Percentiles rank a stretch among this genome's conserved stretches.
phyloP scores from a whole-genome alignment of 164 flowering plant genomes.

The Stephania cephalantha region DNA sequence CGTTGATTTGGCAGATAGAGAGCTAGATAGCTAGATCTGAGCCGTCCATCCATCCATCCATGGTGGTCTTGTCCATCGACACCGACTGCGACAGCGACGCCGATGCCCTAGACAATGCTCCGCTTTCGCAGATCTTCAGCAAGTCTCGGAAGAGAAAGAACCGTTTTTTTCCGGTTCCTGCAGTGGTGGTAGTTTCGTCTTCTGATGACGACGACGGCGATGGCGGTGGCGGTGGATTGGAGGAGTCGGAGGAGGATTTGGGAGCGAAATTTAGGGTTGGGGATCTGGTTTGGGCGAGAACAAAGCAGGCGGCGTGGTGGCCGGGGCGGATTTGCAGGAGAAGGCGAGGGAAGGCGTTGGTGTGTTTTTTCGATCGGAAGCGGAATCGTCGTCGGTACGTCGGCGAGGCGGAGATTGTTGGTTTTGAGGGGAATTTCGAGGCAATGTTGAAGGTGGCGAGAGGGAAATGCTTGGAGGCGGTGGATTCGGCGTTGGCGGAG shows the following conservation, averaged over 20 bases:
- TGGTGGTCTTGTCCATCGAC: too few species aligned
- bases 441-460: not conserved
- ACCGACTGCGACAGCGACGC: not conserved
- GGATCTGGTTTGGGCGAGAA: conserved; percentile 30
- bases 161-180: not conserved
- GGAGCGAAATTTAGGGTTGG: conserved; percentile 1
- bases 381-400: not conserved
- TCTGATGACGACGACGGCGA: not conserved
- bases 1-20: too few species aligned
- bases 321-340: conserved; percentile 19
- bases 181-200: not conserved
- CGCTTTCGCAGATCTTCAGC: not conserved
- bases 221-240: not conserved
- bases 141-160: not conserved
- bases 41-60: too few species aligned
- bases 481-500: conserved; percentile 12
- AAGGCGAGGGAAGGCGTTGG: conserved; percentile 1
- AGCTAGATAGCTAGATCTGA: too few species aligned
- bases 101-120: not conserved
- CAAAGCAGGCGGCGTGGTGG: conserved; percentile 20
- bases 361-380: conserved; percentile 9
- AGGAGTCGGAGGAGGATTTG: not conserved
- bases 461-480: not conserved
- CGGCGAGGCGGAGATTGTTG: conserved; percentile 9
- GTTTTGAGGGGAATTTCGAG: conserved; percentile 10